Evolutionary conservation across 31 red algal genomes (phyloP).

Genomic region (Porphyra umbilicalis): DNA sequence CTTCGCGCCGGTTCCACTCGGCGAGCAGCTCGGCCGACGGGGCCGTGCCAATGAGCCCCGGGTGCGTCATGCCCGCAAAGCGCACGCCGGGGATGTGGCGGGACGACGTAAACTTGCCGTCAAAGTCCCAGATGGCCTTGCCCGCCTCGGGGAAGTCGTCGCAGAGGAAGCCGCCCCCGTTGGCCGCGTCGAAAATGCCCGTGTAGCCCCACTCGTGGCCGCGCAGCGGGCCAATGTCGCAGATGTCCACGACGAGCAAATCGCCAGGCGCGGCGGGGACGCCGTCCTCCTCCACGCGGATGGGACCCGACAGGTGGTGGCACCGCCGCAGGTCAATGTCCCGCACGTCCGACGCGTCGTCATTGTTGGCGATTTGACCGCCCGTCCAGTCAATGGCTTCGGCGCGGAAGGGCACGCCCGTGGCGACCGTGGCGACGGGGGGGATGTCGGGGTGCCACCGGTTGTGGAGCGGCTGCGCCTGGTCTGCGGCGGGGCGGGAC

Average conservation of each 20-base stretch:
- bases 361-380: constrained; percentile 28
- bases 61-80: constrained; percentile 15
- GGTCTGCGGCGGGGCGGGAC: constrained; percentile 1
- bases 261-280: constrained; percentile 22
- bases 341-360: constrained; percentile 7
- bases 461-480: constrained; percentile 17
- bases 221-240: constrained; percentile 16
- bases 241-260: constrained; percentile 20
- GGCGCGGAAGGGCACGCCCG: constrained; percentile 11
- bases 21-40: constrained; percentile 16
- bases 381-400: constrained; percentile 29
- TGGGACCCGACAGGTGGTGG: constrained; percentile 19
- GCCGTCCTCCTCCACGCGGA: constrained; percentile 14
- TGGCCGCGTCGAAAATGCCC: constrained; percentile 16
- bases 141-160: constrained; percentile 21
- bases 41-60: constrained; percentile 26
- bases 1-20: constrained; percentile 22
- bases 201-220: constrained; percentile 30
- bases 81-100: constrained; percentile 27
- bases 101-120: constrained; percentile 16
- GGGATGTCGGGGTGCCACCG: constrained; percentile 36
- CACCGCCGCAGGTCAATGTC: background rate
- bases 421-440: constrained; percentile 8
- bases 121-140: constrained; percentile 30
- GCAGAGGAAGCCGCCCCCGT: constrained; percentile 20